phyloP scores from a whole-genome alignment of 208 protist species.

The Acanthamoeba castellanii region DNA sequence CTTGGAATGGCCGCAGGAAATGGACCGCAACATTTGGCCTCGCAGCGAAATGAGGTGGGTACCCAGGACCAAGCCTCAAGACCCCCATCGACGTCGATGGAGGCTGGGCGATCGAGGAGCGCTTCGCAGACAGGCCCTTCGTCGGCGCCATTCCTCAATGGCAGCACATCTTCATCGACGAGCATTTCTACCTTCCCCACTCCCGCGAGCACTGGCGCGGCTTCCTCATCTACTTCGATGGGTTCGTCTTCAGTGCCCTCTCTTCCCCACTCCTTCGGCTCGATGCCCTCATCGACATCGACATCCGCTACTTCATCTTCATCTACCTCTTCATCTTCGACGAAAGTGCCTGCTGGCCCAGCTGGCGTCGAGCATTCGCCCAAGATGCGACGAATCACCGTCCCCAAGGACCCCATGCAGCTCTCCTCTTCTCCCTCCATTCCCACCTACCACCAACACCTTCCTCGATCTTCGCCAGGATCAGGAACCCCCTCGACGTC shows the following conservation, averaged over 20 bases:
- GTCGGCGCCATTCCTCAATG: not conserved
- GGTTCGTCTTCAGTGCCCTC: not conserved
- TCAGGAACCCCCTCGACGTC: not conserved
- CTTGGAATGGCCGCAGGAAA: not conserved
- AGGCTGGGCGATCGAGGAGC: not conserved
- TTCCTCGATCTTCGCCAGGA: not conserved
- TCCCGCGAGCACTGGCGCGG: not conserved
- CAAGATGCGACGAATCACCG: constrained; percentile 14
- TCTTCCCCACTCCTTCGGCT: not conserved
- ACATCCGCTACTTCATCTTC: not conserved
- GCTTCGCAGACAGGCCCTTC: not conserved
- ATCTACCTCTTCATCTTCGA: not conserved
- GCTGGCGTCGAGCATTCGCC: not conserved
- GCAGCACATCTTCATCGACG: not conserved
- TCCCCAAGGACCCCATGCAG: not conserved
- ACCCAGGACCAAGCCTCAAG: not conserved
- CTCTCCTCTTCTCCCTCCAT: not conserved
- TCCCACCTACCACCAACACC: not conserved
- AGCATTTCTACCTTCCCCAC: not conserved
- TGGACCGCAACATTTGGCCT: not conserved
- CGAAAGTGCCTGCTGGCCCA: constrained; percentile 6
- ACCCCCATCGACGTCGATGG: not conserved
- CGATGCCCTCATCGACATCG: not conserved
- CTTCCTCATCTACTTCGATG: not conserved
- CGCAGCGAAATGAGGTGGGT: not conserved